These are phyloP conservation scores for Globisporangium acanthophoron DNA, from an alignment of 352 stramenopile species.

Conservation along the genomic window DNA sequence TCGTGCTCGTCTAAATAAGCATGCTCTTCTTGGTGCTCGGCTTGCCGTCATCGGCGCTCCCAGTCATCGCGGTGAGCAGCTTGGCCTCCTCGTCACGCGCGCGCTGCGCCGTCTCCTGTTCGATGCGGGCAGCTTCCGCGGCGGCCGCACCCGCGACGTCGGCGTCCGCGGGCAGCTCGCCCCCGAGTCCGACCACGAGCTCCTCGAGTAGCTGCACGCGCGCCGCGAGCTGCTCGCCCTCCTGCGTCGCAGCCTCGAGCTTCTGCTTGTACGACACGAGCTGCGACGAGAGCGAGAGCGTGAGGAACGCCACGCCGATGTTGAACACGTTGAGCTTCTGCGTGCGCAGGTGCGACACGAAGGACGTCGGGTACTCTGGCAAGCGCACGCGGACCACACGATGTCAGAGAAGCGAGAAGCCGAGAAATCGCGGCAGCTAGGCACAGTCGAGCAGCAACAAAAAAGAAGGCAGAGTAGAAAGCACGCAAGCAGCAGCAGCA, in stretches of 20 bases:
- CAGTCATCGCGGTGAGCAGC: constrained; percentile 20
- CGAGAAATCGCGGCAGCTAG: not conserved
- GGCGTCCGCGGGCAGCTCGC: constrained; percentile 49
- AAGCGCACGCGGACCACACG: too few species aligned
- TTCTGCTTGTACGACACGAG: constrained; percentile 73
- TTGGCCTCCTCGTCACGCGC: constrained; percentile 46
- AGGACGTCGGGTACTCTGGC: constrained; percentile 75
- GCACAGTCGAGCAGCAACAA: not conserved
- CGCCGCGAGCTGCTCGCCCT: constrained; percentile 38
- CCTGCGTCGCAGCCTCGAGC: constrained; percentile 28
- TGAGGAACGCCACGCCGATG: constrained; percentile 78
- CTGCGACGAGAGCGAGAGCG: constrained; percentile 80
- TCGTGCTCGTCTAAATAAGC: constrained; percentile 47
- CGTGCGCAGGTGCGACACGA: constrained; percentile 67
- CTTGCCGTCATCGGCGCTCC: constrained; percentile 5
- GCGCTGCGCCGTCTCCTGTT: constrained; percentile 35
- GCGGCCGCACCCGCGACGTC: constrained; percentile 24
- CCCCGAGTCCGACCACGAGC: constrained; percentile 56
- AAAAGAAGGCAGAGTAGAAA: not conserved
- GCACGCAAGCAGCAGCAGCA: not conserved
- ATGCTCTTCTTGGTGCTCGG: constrained; percentile 42
- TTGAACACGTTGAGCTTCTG: constrained; percentile 87
- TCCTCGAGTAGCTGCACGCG: constrained; percentile 54
- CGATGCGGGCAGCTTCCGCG: constrained; percentile 18
- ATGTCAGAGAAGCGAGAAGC: not conserved